Base-by-base conservation (phyloP, 805 yeast species). In the Candida andamanensis region DNA sequence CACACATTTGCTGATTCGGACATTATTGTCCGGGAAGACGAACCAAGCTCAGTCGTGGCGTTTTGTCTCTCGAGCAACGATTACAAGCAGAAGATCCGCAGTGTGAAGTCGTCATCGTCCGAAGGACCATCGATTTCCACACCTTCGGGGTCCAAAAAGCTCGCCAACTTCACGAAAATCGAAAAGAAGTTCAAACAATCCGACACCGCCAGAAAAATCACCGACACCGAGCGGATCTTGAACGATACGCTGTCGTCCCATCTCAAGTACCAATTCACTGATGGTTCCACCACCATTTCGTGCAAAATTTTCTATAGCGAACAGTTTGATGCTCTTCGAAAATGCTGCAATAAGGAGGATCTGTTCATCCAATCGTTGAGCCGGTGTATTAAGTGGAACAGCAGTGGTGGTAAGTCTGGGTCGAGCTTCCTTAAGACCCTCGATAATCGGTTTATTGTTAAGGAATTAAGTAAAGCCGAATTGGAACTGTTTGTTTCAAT, bases 401-500 rank as follows among this genome's bases (percentile, higher is more conserved):
- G 95, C 0, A 75, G 80, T 17, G 99, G 99, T 24, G 99, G 99
- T 22, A 92, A 92, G 52, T 85, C 95, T 54, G 97, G 97, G 0
- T 86, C 96, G 3, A 85, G 86, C 2, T 92, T 92, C 54, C 64
- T 92, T 56, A 92, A 92, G 50, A 92, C 98, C 0, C 60, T 85
- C 27, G 98, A 92, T 58, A 85, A 87, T 49, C 62, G 97, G 37
- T 80, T 87, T 42, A 84, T 92, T 31, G 76, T 92, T 26, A 92
- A 92, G 58, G 95, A 92, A 49, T 63, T 92, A 26, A 80, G 95
- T 4, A 85, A 82, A 44, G 70, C 83, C 1, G 99, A 92, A 55
- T 66, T 90, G 35, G 97, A 92, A 44, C 85, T 97, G 10, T 92
- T 92, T 66, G 83, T 89, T 17, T 84, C 83, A 37, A 86, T 94